Percentiles rank a stretch among this genome's conserved stretches.
These are phyloP conservation scores for Cinchona pubescens DNA, from an alignment of 257 asterid species.

Conservation along the genomic window DNA sequence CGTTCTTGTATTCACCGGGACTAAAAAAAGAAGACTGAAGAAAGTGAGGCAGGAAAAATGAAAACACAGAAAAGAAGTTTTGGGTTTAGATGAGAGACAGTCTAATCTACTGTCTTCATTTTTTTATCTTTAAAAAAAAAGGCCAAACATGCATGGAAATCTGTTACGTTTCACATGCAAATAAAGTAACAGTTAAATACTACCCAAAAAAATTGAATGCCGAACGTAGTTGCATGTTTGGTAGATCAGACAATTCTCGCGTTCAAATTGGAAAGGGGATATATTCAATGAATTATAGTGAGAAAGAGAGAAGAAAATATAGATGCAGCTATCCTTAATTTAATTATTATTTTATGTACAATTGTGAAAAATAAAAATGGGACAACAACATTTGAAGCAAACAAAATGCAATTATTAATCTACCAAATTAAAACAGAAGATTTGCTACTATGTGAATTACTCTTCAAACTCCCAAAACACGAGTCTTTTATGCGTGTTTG, in stretches of 20 bases:
- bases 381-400: not conserved
- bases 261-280: not conserved
- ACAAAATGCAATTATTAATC: not conserved
- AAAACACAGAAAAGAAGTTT: no score
- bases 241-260: not conserved
- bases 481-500: no score
- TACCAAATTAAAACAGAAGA: slow-evolving; percentile 2
- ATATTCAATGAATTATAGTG: not conserved
- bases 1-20: not conserved
- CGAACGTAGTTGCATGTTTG: not conserved
- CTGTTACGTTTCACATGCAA: no score
- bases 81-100: no score
- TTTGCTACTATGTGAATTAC: not conserved
- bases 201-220: not conserved
- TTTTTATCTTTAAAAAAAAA: no score
- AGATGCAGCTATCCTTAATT: not conserved
- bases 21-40: not conserved
- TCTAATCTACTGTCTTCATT: no score
- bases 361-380: not conserved
- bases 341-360: not conserved
- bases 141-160: no score
- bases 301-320: not conserved
- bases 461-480: not conserved
- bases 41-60: not conserved
- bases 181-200: no score